phyloP scores from a whole-genome alignment of 495 filamentous ascomycete genomes.

The Pyronema omphalodes region DNA sequence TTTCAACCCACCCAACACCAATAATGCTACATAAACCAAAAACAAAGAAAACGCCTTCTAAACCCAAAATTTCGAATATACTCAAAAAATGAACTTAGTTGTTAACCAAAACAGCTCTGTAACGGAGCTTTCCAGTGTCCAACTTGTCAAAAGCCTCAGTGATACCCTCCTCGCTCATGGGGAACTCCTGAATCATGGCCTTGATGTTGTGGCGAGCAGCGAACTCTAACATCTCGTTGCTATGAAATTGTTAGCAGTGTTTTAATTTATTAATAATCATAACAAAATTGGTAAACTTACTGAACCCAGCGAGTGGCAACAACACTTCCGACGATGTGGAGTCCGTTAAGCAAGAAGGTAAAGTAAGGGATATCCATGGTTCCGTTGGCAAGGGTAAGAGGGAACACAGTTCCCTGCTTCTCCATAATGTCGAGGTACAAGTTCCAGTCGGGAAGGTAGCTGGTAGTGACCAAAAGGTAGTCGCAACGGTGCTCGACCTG shows the following conservation, averaged over 20 bases:
- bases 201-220: slow-evolving; percentile 37
- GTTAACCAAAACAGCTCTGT: slow-evolving; percentile 32
- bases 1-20: no score
- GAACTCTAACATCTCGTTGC: slow-evolving; percentile 38
- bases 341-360: slow-evolving; percentile 30
- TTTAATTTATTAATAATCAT: not conserved
- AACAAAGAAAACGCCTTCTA: no score
- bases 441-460: slow-evolving; percentile 28
- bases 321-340: slow-evolving; percentile 36
- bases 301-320: slow-evolving; percentile 31
- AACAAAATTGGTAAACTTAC: not conserved
- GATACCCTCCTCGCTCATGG: slow-evolving; percentile 37
- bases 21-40: no score
- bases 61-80: no score
- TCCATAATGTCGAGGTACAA: slow-evolving; percentile 29
- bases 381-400: slow-evolving; percentile 31
- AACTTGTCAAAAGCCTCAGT: slow-evolving; percentile 34
- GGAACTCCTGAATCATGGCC: slow-evolving; percentile 38
- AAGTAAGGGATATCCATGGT: slow-evolving; percentile 38
- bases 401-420: slow-evolving; percentile 32
- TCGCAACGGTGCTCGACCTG: slow-evolving; percentile 26
- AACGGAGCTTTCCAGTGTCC: slow-evolving; percentile 38
- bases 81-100: not conserved
- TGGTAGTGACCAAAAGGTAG: slow-evolving; percentile 34
- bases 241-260: slow-evolving; percentile 10